Base-by-base conservation (phyloP, 345 rosid genomes). In the Melaleuca quinquenervia region DNA sequence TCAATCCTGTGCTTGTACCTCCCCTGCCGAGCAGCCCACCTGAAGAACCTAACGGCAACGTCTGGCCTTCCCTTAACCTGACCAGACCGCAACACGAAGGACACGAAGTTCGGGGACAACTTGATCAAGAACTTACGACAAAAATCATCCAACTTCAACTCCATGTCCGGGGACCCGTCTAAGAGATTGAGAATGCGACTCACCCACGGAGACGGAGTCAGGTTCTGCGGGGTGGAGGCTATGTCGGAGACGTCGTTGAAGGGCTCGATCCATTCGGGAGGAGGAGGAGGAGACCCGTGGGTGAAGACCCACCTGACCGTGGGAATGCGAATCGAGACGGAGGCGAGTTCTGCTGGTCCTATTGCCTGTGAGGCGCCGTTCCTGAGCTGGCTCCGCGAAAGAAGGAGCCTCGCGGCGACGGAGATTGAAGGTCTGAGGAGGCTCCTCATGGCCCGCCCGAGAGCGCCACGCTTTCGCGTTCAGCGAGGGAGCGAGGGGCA, bases 251-350 rank as follows among this genome's bases (percentile, higher is more conserved):
- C 90, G 87, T 96, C 96, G 88, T 56, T 84, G 84, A 94, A 90
- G 75, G 99, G 99, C 41, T 96, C 99, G 75, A 95, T 86, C 99
- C 98, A 96, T 90, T 96, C 98, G 52, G 98, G 96, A 87, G 99
- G 95, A 86, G 98, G 98, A 83, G 91, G 90, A 24, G 91, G 86
- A 11, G 45, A 36, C 48, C 10, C 45, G 78, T 18, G 24, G 48
- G 48, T 70, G 48, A 32, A 70, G 78, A 18, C 78, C 78, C 78
- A 41, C 78, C 78, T 9, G 13, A 21, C 78, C 45, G 14, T 0
- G 74, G 74, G 74, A 0, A 36, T 7, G 74, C 36, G 18, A 60
- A 60, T n/a, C 36, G 74, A 27, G 74, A 27, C 74, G 74, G 24
- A 2, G 78, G 13, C 78, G 48, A 70, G 48, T 2, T 41, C 78